phyloP scores from a whole-genome alignment of 306 rosid genomes.

The Vicia sativa region DNA sequence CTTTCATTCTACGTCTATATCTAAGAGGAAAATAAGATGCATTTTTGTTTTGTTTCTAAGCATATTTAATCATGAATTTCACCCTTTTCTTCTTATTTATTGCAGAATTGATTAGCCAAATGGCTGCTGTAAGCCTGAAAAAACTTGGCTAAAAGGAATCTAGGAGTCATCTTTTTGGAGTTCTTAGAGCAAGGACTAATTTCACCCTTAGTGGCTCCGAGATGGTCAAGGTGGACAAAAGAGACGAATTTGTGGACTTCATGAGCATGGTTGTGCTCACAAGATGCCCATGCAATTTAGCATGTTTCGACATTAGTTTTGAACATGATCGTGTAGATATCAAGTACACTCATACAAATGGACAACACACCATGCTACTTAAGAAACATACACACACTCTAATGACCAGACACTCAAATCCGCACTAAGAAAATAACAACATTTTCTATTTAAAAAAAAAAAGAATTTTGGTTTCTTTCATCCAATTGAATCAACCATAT shows the following conservation, averaged over 20 bases:
- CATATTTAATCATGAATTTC: neutral
- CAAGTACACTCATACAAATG: too few species aligned
- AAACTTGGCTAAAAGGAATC: neutral
- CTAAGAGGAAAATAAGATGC: neutral
- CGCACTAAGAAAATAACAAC: too few species aligned
- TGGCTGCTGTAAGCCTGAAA: neutral
- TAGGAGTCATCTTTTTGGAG: neutral
- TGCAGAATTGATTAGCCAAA: neutral
- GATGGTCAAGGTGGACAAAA: neutral
- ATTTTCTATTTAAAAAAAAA: too few species aligned
- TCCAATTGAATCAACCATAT: too few species aligned
- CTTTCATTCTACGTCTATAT: neutral
- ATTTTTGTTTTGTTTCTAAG: neutral
- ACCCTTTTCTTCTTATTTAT: neutral
- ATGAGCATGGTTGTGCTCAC: conserved; percentile 2
- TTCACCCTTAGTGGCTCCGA: neutral
- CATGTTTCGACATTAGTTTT: neutral
- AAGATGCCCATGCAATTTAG: neutral
- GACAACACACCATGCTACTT: too few species aligned
- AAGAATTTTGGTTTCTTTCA: too few species aligned
- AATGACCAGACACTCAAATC: too few species aligned
- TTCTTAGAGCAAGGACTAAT: neutral
- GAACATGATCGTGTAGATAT: too few species aligned
- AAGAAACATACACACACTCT: too few species aligned
- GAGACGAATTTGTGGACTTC: neutral